phyloP scores from a whole-genome alignment of 2,329 filamentous ascomycete genomes.

The Ophiostoma sp. region DNA sequence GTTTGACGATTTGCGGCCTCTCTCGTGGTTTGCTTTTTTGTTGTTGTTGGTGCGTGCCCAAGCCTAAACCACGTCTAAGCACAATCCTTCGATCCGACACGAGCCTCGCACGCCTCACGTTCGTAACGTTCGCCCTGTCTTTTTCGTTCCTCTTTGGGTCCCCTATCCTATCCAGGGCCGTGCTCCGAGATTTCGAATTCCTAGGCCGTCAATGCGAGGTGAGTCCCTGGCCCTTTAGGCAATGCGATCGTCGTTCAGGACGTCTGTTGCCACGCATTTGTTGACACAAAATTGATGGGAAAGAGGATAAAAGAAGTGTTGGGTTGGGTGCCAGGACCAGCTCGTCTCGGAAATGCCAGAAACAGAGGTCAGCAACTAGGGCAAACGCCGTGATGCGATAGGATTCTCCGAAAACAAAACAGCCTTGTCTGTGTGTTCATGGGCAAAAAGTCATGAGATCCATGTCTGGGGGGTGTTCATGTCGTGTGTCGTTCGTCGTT shows the following conservation, averaged over 20 bases:
- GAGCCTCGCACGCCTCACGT: not conserved
- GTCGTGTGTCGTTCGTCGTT: conserved; percentile 7
- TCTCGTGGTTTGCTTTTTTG: conserved; percentile 8
- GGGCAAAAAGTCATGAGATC: not conserved
- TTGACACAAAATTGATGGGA: not conserved
- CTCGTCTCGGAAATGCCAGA: not conserved
- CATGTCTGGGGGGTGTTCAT: not conserved
- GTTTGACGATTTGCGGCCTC: not conserved
- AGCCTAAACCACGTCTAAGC: not conserved
- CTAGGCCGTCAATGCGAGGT: not conserved
- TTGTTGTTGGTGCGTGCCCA: not conserved
- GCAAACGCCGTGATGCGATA: not conserved
- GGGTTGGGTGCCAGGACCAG: not conserved
- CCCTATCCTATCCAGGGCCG: not conserved
- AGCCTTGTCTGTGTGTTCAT: conserved; percentile 4
- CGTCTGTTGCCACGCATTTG: not conserved
- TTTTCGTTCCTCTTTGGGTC: not conserved
- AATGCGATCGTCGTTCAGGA: not conserved
- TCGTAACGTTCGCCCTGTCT: not conserved
- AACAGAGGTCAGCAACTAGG: not conserved
- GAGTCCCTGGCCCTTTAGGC: not conserved
- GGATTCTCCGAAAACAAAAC: not conserved
- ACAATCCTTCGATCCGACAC: not conserved
- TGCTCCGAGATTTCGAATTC: not conserved
- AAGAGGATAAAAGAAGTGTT: not conserved